A percentile compares a stretch with the other conserved stretches of the same genome.
Conservation (phyloP, 2,329 filamentous ascomycete species). For the Talaromyces piceae region DNA sequence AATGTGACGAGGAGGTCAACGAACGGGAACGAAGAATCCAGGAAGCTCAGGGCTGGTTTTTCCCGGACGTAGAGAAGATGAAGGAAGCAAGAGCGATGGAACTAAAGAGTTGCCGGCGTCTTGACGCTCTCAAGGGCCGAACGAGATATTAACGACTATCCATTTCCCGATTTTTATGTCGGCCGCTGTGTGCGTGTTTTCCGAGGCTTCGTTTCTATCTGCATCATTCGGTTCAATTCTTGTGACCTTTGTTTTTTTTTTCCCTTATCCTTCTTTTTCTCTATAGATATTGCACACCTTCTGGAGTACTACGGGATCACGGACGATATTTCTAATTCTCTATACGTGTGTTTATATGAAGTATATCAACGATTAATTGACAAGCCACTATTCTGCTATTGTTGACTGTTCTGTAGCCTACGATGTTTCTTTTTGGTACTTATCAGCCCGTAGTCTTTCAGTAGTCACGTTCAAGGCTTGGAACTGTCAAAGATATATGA, state of each 20-base stretch:
- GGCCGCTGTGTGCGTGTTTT: background rate
- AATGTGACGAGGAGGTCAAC: constrained; percentile 68
- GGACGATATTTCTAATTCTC: constrained; percentile 3
- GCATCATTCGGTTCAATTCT: background rate
- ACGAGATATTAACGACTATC: constrained; percentile 12
- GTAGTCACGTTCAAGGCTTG: too few species aligned
- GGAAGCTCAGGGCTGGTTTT: constrained; percentile 82
- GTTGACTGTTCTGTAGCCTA: background rate
- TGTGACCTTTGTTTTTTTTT: constrained; percentile 4
- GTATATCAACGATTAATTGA: background rate
- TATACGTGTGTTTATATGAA: constrained; percentile 1
- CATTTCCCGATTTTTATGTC: too few species aligned
- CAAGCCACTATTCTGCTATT: background rate
- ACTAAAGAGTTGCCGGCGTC: constrained; percentile 51
- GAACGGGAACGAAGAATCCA: constrained; percentile 61
- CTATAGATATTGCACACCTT: constrained; percentile 7
- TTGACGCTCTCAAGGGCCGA: constrained; percentile 43
- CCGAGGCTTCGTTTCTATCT: background rate
- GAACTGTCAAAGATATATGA: too few species aligned
- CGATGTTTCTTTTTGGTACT: too few species aligned
- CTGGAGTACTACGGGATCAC: constrained; percentile 5
- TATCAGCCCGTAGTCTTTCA: too few species aligned
- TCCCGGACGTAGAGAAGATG: constrained; percentile 71
- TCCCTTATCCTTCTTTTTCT: constrained; percentile 10
- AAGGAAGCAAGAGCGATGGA: constrained; percentile 57